Evolutionary conservation across 306 rosid species (phyloP).

Genomic region (Vigna hirtella): DNA sequence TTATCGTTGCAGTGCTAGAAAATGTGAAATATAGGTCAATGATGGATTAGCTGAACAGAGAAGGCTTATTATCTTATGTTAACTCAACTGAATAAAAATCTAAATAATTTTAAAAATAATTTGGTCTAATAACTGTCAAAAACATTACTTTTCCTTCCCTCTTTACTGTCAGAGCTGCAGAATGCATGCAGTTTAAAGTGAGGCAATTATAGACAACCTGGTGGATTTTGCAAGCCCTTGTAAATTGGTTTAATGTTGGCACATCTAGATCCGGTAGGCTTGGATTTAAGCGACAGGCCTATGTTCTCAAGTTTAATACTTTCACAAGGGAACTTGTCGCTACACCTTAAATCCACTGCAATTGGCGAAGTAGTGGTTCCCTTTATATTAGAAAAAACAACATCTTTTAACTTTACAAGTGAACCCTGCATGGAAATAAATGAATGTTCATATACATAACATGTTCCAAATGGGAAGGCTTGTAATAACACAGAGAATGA

Average conservation of each 20-base stretch:
- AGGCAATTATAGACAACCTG: constrained; percentile 45
- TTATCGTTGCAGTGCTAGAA: no score
- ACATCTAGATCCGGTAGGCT: constrained; percentile 47
- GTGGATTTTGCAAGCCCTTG: constrained; percentile 54
- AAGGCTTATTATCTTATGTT: no score
- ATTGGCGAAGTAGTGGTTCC: constrained; percentile 57
- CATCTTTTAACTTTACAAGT: constrained; percentile 52
- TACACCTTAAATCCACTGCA: constrained; percentile 68
- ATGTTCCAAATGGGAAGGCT: not conserved
- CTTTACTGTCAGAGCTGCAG: not conserved
- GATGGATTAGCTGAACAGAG: no score
- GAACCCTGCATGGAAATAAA: constrained; percentile 61
- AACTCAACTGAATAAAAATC: no score
- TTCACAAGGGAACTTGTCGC: constrained; percentile 64
- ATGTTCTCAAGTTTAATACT: constrained; percentile 54
- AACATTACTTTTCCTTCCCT: not conserved
- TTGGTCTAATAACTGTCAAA: not conserved
- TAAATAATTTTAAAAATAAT: no score
- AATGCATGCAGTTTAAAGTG: not conserved
- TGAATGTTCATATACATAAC: not conserved
- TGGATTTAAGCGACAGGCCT: constrained; percentile 44
- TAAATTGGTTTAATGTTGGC: constrained; percentile 50
- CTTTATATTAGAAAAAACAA: constrained; percentile 51
- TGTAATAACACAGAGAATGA: not conserved
- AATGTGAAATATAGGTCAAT: no score